A percentile compares a stretch with the other conserved stretches of the same genome.
Evolutionary conservation across 768 basidiomycete genomes (phyloP).

Genomic region (Tylopilus vinaceipallidus): DNA sequence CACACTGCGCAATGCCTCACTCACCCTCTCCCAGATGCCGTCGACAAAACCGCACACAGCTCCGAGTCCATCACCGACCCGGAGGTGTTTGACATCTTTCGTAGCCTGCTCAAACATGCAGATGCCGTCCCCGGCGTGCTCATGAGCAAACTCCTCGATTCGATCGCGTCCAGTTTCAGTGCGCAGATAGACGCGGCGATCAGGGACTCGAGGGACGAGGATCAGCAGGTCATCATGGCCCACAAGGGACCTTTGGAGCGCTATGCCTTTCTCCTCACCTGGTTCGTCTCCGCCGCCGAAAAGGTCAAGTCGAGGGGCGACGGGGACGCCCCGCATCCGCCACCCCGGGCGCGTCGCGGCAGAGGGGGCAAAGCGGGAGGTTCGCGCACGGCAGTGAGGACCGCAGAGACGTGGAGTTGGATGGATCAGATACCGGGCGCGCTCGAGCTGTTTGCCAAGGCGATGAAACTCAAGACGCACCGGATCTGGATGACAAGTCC

Average conservation of each 20-base stretch:
- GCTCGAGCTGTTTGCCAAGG: constrained; percentile 68
- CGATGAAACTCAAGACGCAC: constrained; percentile 64
- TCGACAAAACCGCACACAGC: constrained; percentile 75
- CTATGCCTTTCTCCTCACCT: constrained; percentile 89
- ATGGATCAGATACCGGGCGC: constrained; percentile 67
- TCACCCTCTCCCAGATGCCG: constrained; percentile 53
- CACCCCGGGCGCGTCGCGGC: constrained; percentile 52
- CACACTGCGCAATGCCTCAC: constrained; percentile 1
- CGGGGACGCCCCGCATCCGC: constrained; percentile 43
- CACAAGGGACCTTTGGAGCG: constrained; percentile 83
- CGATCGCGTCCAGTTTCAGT: constrained; percentile 72
- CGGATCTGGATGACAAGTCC: constrained; percentile 88
- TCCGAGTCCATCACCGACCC: constrained; percentile 68
- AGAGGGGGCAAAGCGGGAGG: constrained; percentile 55
- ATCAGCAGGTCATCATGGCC: constrained; percentile 53
- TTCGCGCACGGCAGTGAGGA: constrained; percentile 40
- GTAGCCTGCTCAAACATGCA: constrained; percentile 77
- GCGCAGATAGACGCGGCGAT: constrained; percentile 70
- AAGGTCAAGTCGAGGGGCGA: constrained; percentile 60
- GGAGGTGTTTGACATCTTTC: constrained; percentile 77
- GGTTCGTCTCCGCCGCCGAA: constrained; percentile 85
- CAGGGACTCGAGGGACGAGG: constrained; percentile 67
- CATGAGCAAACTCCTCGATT: constrained; percentile 87
- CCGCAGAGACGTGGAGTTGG: constrained; percentile 69
- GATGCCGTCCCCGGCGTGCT: constrained; percentile 57